These are phyloP conservation scores for Arctostaphylos glauca DNA, from an alignment of 148 eudicot species.

Conservation along the genomic window DNA sequence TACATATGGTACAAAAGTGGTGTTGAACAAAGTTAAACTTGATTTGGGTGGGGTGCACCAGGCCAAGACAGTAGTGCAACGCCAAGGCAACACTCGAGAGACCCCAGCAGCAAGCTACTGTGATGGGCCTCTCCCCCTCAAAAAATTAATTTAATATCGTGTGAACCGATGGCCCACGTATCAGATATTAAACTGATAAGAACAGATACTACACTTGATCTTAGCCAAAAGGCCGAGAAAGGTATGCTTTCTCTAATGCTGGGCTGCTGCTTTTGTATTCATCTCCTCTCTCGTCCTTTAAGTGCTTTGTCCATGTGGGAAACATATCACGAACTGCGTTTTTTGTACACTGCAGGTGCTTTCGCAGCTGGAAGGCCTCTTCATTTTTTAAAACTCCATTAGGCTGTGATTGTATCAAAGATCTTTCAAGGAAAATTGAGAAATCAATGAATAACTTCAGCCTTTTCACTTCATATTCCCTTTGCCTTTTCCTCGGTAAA, in stretches of 20 bases:
- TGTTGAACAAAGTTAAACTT: background rate
- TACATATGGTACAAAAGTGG: too few relatives aligned
- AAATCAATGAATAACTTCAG: too few relatives aligned
- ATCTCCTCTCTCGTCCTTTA: background rate
- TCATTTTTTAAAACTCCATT: background rate
- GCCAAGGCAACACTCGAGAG: background rate
- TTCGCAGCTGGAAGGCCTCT: too few relatives aligned
- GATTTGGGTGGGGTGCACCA: slow-evolving; percentile 11
- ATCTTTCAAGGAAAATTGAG: too few relatives aligned
- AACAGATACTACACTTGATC: slow-evolving; percentile 59
- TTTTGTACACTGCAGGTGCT: background rate
- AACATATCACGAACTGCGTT: background rate
- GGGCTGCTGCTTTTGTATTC: background rate
- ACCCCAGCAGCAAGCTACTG: slow-evolving; percentile 10
- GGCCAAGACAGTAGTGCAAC: slow-evolving; percentile 3
- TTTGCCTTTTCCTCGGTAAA: background rate
- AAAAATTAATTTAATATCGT: slow-evolving; percentile 29
- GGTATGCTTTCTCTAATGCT: slow-evolving; percentile 12
- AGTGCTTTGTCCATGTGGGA: background rate
- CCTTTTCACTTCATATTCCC: background rate
- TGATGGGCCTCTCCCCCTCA: background rate
- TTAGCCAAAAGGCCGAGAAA: slow-evolving; percentile 72
- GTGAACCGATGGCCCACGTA: slow-evolving; percentile 37
- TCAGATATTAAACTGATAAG: slow-evolving; percentile 64
- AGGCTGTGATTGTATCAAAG: background rate